Percentiles rank a stretch among this genome's conserved stretches.
phyloP scores from a whole-genome alignment of 169 alveolate species.

The Eimeria zaria region DNA sequence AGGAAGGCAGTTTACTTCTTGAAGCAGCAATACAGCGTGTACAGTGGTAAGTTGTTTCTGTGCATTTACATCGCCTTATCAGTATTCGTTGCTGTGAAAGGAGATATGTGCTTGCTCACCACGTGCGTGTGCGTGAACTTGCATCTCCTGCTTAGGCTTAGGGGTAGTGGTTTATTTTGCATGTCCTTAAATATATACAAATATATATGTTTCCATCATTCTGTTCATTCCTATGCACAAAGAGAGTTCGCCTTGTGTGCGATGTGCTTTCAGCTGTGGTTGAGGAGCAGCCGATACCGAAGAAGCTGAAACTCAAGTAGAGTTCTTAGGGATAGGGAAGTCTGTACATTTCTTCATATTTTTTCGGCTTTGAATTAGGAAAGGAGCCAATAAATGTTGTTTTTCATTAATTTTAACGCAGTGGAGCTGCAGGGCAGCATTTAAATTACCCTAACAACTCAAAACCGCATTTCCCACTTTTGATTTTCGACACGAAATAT shows the following conservation, averaged over 20 bases:
- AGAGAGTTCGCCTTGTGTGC: neutral
- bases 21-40: conserved; percentile 79
- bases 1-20: conserved; percentile 82
- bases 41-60: neutral
- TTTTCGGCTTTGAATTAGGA: neutral
- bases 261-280: conserved; percentile 32
- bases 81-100: neutral
- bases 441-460: neutral
- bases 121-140: neutral
- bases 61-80: neutral
- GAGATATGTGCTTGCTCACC: neutral
- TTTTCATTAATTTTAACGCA: neutral
- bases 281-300: conserved; percentile 28
- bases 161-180: neutral
- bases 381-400: neutral
- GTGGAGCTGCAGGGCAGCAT: neutral
- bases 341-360: neutral
- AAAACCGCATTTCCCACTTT: neutral
- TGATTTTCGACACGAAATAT: neutral
- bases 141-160: neutral
- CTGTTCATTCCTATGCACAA: neutral
- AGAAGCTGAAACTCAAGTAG: conserved; percentile 19
- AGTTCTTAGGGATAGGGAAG: neutral
- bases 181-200: neutral
- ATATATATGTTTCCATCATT: neutral